These are phyloP conservation scores for Bipolaris victoriae DNA, from an alignment of 2,329 filamentous ascomycete genomes.

Conservation along the genomic window DNA sequence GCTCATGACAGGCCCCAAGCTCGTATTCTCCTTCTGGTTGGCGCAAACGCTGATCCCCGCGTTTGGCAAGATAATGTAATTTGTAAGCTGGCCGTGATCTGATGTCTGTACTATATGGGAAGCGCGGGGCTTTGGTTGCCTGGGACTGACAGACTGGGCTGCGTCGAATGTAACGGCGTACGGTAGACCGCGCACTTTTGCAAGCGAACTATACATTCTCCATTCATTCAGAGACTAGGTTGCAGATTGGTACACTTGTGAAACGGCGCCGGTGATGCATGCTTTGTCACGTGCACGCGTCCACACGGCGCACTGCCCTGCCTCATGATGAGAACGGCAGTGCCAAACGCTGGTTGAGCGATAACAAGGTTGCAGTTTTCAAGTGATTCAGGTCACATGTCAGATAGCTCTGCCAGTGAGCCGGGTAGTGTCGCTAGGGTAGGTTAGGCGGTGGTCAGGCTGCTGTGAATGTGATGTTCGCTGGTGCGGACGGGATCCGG, in stretches of 20 bases:
- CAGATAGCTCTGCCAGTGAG: conserved; percentile 13
- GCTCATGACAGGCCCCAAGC: conserved; percentile 97
- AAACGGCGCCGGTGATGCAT: conserved; percentile 1
- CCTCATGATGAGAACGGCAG: neutral
- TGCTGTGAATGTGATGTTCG: conserved; percentile 30
- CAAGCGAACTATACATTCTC: conserved; percentile 33
- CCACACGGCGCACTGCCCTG: neutral
- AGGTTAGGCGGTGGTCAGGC: conserved; percentile 24
- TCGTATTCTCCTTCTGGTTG: conserved; percentile 99
- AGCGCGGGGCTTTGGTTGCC: conserved; percentile 24
- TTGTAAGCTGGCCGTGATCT: conserved; percentile 16
- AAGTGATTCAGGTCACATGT: conserved; percentile 20
- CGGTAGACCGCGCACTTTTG: conserved; percentile 14
- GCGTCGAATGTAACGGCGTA: conserved; percentile 26
- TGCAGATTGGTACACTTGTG: neutral
- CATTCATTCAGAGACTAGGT: conserved; percentile 18
- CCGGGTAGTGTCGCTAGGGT: conserved; percentile 3
- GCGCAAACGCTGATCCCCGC: conserved; percentile 97
- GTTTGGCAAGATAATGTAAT: conserved; percentile 72
- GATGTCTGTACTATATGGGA: conserved; percentile 40
- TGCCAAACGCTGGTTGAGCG: neutral
- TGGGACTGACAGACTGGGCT: conserved; percentile 23
- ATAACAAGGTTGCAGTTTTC: neutral
- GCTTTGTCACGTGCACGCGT: conserved; percentile 15
- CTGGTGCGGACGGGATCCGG: conserved; percentile 23